Conservation (phyloP, 1,284 basidiomycete species). For the Pyrrhoderma noxium region DNA sequence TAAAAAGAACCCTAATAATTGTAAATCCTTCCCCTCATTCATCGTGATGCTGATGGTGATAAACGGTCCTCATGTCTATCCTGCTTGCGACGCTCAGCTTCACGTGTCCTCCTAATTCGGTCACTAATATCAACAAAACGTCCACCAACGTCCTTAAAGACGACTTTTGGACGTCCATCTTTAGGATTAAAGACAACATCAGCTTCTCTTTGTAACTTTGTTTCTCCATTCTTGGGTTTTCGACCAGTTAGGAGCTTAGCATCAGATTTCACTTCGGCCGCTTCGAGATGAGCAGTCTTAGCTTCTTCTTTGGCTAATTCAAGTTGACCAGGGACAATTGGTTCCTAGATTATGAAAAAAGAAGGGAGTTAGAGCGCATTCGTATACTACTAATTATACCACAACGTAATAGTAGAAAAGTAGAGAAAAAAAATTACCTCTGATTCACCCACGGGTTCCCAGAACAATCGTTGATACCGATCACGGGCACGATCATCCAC, state of each 20-base stretch:
- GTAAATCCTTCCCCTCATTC: no score
- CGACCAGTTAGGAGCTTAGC: conserved; percentile 21
- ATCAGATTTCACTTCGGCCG: conserved; percentile 32
- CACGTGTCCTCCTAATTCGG: conserved; percentile 36
- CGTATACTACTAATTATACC: no score
- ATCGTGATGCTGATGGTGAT: no score
- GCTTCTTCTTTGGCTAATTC: conserved; percentile 30
- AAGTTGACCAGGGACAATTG: conserved; percentile 46
- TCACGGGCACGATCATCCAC: conserved; percentile 49
- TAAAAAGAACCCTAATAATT: background rate
- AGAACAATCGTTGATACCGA: conserved; percentile 64
- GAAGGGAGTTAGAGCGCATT: background rate
- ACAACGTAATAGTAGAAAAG: background rate
- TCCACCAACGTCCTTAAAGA: conserved; percentile 63
- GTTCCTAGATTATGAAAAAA: conserved; percentile 36
- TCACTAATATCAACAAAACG: conserved; percentile 56
- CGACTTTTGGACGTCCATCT: conserved; percentile 43
- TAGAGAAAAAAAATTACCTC: conserved; percentile 36
- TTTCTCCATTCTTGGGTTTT: conserved; percentile 10
- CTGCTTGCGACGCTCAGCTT: conserved; percentile 13
- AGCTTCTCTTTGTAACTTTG: conserved; percentile 30
- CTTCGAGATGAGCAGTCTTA: conserved; percentile 26
- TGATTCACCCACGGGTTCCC: conserved; percentile 64
- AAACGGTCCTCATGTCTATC: background rate
- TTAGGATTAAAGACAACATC: conserved; percentile 31